Evolutionary conservation across 2,329 filamentous ascomycete species (phyloP), one percentile per base, ranked within the genome.

Genomic region (Coleophoma cylindrospora): DNA sequence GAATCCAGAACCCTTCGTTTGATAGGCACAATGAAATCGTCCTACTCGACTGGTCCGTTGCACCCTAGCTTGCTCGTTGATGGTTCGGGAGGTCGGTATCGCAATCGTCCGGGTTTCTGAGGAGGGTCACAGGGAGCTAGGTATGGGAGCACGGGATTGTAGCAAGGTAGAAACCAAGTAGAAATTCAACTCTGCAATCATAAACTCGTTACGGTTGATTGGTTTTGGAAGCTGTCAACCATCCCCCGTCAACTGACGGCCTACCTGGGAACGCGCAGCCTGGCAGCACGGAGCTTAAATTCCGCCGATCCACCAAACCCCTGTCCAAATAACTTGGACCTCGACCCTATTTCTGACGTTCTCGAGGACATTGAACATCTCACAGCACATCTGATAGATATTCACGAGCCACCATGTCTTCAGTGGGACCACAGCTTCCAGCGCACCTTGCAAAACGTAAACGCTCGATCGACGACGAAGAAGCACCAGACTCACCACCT

Each of bases 391-490:
- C 40, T 19, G 12, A 34, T 51, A 27, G 27, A 27, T 19, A 3
- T 13, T 33, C 19, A 41, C 34, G 32, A 34, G 40, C 8, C 49
- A 56, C 27, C 4, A 66, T 66, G 64, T 53, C 63, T 52, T 57
- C 60, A 8, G 55, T 89, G 62, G 86, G 87, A 5, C 87, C 88
- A 13, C 74, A 83, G 53, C 67, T 91, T 21, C 87, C 88, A 12
- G 76, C 86, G 4, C 81, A 87, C 54, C 75, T 86, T 40, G 50
- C 79, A 34, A 85, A 85, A 66, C 76, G 82, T 61, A 84, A 84
- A 61, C 79, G 79, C 61, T 75, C 72, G 4, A 71, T 74, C 38
- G 67, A 74, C 44, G 59, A 61, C 15, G 38, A 57, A 15, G 55
- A 68, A 47, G 63, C 65, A 33, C 60, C 66, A 12, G 62, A 63